Conservation (phyloP, 2,329 filamentous ascomycete genomes). For the Orbilia ellipsospora region DNA sequence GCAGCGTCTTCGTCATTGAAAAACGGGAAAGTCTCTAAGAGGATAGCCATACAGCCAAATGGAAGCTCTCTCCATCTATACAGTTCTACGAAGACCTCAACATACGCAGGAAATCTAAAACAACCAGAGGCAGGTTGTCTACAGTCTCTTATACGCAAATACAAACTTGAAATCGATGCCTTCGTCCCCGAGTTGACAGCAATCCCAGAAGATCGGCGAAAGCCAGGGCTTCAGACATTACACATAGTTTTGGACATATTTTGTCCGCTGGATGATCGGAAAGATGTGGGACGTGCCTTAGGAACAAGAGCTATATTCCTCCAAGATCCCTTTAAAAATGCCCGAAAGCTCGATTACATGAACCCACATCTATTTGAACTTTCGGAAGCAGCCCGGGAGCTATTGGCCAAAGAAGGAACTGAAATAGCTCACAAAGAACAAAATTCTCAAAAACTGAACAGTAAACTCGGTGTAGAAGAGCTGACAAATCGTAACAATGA, state of each 20-base stretch:
- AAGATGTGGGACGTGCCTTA: neutral
- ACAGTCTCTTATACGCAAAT: no score
- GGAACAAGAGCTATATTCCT: constrained; percentile 2
- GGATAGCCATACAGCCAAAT: no score
- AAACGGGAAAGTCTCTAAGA: no score
- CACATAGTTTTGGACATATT: neutral
- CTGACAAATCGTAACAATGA: constrained; percentile 10
- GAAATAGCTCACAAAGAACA: neutral
- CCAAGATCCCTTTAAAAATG: constrained; percentile 5
- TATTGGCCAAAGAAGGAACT: neutral
- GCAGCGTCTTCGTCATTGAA: no score
- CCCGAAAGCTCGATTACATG: neutral
- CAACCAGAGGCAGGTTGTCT: no score
- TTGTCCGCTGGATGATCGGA: neutral
- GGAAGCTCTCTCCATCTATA: no score
- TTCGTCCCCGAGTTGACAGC: no score
- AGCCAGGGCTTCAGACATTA: no score
- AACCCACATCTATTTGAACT: constrained; percentile 22
- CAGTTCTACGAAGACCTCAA: no score
- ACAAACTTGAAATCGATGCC: no score
- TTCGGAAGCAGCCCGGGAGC: neutral
- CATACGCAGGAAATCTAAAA: no score
- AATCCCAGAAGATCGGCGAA: no score
- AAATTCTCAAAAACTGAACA: neutral
- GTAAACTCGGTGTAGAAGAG: neutral